phyloP scores from a whole-genome alignment of 108 stramenopile genomes.

The Discostella stelligeroides region DNA sequence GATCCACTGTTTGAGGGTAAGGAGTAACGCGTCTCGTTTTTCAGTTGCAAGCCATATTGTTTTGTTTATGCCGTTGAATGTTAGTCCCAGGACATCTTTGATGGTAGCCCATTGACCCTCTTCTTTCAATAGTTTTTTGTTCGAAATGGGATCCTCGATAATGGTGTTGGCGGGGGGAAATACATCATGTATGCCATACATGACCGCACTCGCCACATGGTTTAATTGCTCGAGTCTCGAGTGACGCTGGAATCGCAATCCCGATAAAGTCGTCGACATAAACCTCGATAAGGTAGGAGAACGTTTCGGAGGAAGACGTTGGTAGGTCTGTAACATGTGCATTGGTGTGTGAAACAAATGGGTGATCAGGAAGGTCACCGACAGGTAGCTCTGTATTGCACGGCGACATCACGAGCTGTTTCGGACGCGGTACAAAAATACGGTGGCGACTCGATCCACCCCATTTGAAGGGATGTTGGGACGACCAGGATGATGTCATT shows the following conservation, averaged over 20 bases:
- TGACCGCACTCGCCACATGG: conserved; percentile 9
- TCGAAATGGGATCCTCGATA: conserved; percentile 38
- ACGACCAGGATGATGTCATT: too few species aligned
- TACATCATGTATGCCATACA: too few species aligned
- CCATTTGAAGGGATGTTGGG: too few species aligned
- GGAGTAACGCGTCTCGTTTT: not conserved
- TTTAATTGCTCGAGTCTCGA: not conserved
- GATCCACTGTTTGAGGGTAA: conserved; percentile 1
- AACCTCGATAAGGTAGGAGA: conserved; percentile 17
- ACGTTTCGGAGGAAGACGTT: not conserved
- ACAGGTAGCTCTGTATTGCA: conserved; percentile 14
- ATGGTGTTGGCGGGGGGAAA: not conserved
- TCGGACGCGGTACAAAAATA: too few species aligned
- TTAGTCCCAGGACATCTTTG: conserved; percentile 20
- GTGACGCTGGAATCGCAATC: conserved; percentile 13
- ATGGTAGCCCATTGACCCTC: conserved; percentile 9
- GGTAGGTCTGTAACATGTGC: too few species aligned
- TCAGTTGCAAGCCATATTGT: conserved; percentile 5
- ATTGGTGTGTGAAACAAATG: not conserved
- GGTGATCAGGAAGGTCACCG: conserved; percentile 9
- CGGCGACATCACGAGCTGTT: too few species aligned
- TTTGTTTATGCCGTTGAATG: conserved; percentile 14
- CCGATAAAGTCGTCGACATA: conserved; percentile 47
- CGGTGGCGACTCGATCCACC: too few species aligned
- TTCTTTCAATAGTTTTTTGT: conserved; percentile 49